Conservation (phyloP, 164 flowering plant genomes). For the Saururus chinensis region DNA sequence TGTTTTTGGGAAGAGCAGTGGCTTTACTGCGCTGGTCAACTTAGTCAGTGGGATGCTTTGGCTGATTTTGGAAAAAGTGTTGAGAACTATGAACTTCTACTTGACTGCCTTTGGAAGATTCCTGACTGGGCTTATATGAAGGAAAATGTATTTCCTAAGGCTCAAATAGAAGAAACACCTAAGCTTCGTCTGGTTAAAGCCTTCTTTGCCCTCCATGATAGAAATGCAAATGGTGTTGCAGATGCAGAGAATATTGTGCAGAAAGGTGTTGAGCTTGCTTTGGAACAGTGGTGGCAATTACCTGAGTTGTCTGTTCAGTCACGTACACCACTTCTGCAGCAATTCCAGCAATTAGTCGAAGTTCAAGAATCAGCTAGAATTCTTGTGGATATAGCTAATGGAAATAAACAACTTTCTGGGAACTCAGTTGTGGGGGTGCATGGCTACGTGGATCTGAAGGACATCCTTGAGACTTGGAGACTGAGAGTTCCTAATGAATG, state of each 20-base stretch:
- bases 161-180: conserved; percentile 87
- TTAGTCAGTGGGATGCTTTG: conserved; percentile 90
- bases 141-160: conserved; percentile 77
- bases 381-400: conserved; percentile 78
- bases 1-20: conserved; percentile 99
- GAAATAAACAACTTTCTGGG: conserved; percentile 64
- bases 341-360: conserved; percentile 86
- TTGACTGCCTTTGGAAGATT: conserved; percentile 81
- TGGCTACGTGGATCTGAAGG: conserved; percentile 86
- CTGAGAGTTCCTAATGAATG: conserved; percentile 96
- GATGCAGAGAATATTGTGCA: conserved; percentile 87
- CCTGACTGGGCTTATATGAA: conserved; percentile 88
- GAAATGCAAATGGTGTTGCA: conserved; percentile 64
- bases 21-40: conserved; percentile 84
- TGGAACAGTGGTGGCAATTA: conserved; percentile 94
- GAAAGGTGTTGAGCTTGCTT: conserved; percentile 83
- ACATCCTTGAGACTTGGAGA: conserved; percentile 98
- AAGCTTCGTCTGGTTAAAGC: conserved; percentile 74
- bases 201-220: conserved; percentile 84
- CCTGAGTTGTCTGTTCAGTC: conserved; percentile 90
- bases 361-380: conserved; percentile 87
- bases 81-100: conserved; percentile 77
- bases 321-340: conserved; percentile 76
- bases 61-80: conserved; percentile 74
- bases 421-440: conserved; percentile 52